Evolutionary conservation across 2,329 filamentous ascomycete genomes (phyloP), one percentile per base, ranked within the genome.

Genomic region (Eutypella sp.): DNA sequence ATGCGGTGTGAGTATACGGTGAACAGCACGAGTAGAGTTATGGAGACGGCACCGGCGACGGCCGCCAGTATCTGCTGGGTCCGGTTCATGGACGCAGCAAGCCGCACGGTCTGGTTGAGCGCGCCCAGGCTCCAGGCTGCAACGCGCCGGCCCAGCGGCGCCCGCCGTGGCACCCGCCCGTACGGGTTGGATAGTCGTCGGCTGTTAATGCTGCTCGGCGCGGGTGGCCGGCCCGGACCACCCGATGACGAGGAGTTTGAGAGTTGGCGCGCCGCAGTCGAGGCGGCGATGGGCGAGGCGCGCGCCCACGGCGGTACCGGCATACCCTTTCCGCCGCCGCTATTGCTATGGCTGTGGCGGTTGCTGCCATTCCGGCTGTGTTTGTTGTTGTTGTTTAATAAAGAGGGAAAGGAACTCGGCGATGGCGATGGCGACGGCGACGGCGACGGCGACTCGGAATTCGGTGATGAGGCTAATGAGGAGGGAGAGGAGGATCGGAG

Each of bases 1-100:
- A 97, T 85, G 53, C 76, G 70, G 64, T 92, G 84, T 52, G 84
- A 89, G 73, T 88, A 93, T 50, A 92, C 65, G 46, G 95, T 70
- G 63, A 88, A 84, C 4, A 90, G 69, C 44, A 95, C 70, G 23
- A 74, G 69, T 11, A 88, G 59, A 8, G 79, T 71, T 46, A 76
- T 66, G n/a, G 73, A 52, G 0, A 74, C 60, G 15, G 85, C 41
- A 8, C 72, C 67, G 20, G 69, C 79, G 3, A 75, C 48, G 11
- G 76, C 64, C 18, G 84, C 72, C 18, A 83, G 70, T 6, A 81
- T 65, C 55, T 79, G 79, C 65, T 95, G 85, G 46, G 81, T 58
- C 1, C 78, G 71, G 13, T 78, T 71, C 43, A 89, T 71, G 51
- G 68, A 69, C 51, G 73, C 64, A 67, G 79, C 86, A 39, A 76